Evolutionary conservation across 768 basidiomycete species (phyloP), one percentile per base, ranked within the genome.

Genomic region (Russula dissimulans): DNA sequence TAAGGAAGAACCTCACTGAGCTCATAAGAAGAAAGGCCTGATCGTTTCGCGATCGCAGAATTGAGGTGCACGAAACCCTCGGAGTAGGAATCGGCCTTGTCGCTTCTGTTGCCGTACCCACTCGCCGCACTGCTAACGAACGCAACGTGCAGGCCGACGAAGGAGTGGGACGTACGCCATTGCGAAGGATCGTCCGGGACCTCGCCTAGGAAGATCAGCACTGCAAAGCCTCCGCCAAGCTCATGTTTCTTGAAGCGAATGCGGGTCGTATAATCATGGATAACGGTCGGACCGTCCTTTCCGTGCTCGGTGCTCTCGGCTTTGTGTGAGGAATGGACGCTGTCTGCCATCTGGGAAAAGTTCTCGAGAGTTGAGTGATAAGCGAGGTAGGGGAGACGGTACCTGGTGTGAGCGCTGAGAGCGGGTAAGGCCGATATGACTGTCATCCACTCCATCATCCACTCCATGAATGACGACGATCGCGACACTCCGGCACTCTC

Each of bases 41-140:
- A 60, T 2, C 12, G 39, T 31, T 14, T 15, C 15, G 49, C 55
- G 42, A 80, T 71, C 5, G 67, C 71, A 0, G 69, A 61, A 46
- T 75, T 75, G 31, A 80, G 68, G 61, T 76, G 77, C 4, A 79
- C 73, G 65, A 77, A 79, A 5, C 77, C 78, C 62, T 78, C 77
- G 17, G 68, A 65, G 34, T 73, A 62, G 22, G 73, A 45, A 31
- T 49, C 55, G 12, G n/a, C 56, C 36, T 74, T 67, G 0, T 62
- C 52, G 36, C 68, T 63, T 67, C 77, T 78, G 61, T 78, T 78
- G 22, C 69, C 73, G 61, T 78, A 79, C 6, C 67, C 66, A 9
- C 67, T 70, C 41, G 68, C 54, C 31, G 56, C 34, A 54, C 66
- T 67, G 55, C 72, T 75, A n/a, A 75, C 77, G 62, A 80, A 80